phyloP scores from a whole-genome alignment of 495 filamentous ascomycete species.

The Monascus purpureus region DNA sequence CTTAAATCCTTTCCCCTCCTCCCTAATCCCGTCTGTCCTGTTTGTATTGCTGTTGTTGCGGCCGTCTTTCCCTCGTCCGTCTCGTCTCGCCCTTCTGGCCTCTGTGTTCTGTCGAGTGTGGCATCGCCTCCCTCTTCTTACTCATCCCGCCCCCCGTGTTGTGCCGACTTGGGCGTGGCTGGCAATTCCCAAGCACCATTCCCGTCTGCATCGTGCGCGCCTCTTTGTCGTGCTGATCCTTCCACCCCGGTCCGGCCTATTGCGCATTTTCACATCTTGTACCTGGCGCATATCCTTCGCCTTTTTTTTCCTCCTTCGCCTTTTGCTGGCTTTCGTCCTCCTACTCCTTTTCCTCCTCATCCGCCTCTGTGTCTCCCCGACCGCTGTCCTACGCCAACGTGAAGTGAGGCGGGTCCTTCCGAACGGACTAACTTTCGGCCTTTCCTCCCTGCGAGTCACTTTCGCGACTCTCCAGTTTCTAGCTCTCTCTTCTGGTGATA shows the following conservation, averaged over 20 bases:
- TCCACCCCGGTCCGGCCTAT: background rate
- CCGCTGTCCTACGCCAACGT: background rate
- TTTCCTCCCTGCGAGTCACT: background rate
- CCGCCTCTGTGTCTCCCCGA: background rate
- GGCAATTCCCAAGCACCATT: too few relatives aligned
- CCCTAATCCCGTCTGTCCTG: too few relatives aligned
- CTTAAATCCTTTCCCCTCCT: too few relatives aligned
- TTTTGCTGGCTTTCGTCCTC: background rate
- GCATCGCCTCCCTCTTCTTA: too few relatives aligned
- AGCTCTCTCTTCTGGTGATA: background rate
- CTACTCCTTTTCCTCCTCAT: background rate
- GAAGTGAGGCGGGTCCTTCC: background rate
- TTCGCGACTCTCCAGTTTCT: background rate
- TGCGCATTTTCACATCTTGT: background rate
- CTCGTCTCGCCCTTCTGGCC: too few relatives aligned
- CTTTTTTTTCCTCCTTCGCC: slow-evolving; percentile 1
- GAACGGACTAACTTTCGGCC: background rate
- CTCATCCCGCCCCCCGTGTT: too few relatives aligned
- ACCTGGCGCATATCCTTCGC: background rate
- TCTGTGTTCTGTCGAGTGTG: too few relatives aligned
- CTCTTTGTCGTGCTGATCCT: background rate
- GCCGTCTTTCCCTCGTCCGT: too few relatives aligned
- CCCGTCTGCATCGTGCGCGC: too few relatives aligned
- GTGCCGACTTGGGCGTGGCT: too few relatives aligned
- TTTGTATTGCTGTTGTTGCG: too few relatives aligned